Evolutionary conservation across 129 eudicot species (phyloP).

Genomic region (Dittrichia graveolens): DNA sequence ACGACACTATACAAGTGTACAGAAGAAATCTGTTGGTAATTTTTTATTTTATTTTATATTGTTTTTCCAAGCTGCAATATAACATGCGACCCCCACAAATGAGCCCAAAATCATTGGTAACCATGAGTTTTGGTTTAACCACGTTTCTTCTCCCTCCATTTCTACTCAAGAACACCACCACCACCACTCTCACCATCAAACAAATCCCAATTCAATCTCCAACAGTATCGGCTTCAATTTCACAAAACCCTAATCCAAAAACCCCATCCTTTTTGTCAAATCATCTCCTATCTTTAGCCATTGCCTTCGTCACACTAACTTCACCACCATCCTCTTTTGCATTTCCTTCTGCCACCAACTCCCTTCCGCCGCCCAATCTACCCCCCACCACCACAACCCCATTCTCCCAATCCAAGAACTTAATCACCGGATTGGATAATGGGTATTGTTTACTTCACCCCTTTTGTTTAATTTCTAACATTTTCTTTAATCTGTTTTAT

Average conservation of each 20-base stretch:
- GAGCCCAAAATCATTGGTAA: constrained; percentile 14
- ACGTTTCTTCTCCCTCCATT: constrained; percentile 42
- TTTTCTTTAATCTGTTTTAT: background rate
- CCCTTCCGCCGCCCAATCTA: constrained; percentile 31
- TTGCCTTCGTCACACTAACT: constrained; percentile 55
- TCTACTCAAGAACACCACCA: constrained; percentile 28
- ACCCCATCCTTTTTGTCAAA: constrained; percentile 24
- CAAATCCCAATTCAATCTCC: constrained; percentile 33
- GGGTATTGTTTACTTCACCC: constrained; percentile 50
- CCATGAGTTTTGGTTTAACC: constrained; percentile 45
- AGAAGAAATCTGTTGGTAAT: too few species aligned
- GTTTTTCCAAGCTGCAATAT: background rate
- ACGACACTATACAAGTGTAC: too few species aligned
- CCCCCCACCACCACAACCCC: constrained; percentile 64
- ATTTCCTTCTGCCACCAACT: constrained; percentile 55
- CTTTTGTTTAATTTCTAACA: background rate
- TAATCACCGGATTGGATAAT: constrained; percentile 78
- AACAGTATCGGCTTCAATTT: constrained; percentile 11
- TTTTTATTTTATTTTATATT: too few species aligned
- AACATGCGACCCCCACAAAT: constrained; percentile 23
- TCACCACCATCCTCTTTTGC: constrained; percentile 61
- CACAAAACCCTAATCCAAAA: constrained; percentile 34
- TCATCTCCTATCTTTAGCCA: constrained; percentile 55
- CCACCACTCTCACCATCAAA: constrained; percentile 18
- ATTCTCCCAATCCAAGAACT: constrained; percentile 81